Evolutionary conservation across 2,329 filamentous ascomycete species (phyloP), one percentile per base, ranked within the genome.

Genomic region (Penicillium corylophilum): DNA sequence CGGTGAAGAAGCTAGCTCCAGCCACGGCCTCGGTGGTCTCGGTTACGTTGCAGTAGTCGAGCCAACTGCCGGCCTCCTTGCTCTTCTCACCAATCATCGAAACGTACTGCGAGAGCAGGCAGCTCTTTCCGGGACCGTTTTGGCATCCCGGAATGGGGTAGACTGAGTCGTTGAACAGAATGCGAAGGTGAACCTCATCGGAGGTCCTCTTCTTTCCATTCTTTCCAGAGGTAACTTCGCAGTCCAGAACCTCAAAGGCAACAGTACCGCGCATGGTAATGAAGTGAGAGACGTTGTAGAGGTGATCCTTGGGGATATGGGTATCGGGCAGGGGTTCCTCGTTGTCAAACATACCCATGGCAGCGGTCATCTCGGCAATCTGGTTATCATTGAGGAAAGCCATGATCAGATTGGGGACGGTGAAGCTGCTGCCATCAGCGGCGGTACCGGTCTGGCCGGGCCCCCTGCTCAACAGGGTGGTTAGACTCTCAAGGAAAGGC

Each of bases 331-430:
- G 74, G 2, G 73, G 64, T 3, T 68, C 60, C 59, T 86, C 77
- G 8, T 74, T 70, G 54, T 87, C 84, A 58, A 85, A 87, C 1
- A 87, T 77, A 1, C 85, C 85, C 15, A 80, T 78, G 5, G 79
- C 78, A 1, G 82, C 78, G 0, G 81, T 77, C 6, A 87, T 71
- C 67, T 88, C 79, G 44, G 79, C 83, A 36, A 87, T 76, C 61
- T 88, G 85, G 3, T 84, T 84, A 59, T 88, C 85, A 53, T 88
- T 86, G 33, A 84, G 71, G 64, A 88, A 88, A 1, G 77, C 77
- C 44, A 83, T 79, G 10, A 87, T 75, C 18, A 88, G 71, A 36
- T 77, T 79, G 5, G 83, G 83, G 0, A 86, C 64, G 0, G 57
- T 53, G n/a, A 66, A 75, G 4, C 69, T 68, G 12, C 69, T 72